Conservation (phyloP, 306 rosid genomes). For the Carpinus viminea region DNA sequence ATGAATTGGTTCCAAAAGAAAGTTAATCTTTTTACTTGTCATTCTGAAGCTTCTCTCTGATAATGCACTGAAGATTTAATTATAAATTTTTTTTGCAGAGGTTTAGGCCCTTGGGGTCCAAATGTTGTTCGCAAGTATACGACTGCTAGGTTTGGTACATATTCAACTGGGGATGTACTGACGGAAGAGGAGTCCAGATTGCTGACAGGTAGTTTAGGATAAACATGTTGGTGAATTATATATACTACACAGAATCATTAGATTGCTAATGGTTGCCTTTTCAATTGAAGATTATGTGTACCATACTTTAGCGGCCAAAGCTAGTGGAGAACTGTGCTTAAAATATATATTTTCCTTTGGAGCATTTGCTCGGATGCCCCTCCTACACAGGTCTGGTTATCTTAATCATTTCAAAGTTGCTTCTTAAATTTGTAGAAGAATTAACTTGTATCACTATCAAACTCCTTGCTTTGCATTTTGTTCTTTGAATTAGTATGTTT, state of each 20-base stretch:
- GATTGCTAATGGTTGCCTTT: constrained; percentile 33
- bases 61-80: constrained; percentile 1
- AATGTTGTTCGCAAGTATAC: constrained; percentile 71
- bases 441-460: neutral
- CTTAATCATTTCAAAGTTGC: neutral
- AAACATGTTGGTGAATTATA: constrained; percentile 14
- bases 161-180: constrained; percentile 61
- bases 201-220: constrained; percentile 64
- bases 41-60: constrained; percentile 1
- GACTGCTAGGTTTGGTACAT: constrained; percentile 64
- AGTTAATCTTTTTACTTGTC: neutral
- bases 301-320: constrained; percentile 91
- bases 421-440: neutral
- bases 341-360: constrained; percentile 86
- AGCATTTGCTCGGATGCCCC: constrained; percentile 84
- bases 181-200: constrained; percentile 66
- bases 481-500: neutral
- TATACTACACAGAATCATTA: constrained; percentile 8
- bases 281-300: constrained; percentile 73
- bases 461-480: neutral
- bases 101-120: constrained; percentile 99
- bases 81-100: constrained; percentile 47
- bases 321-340: constrained; percentile 95
- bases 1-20: neutral
- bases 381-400: constrained; percentile 69